Evolutionary conservation across 2,329 filamentous ascomycete species (phyloP), one percentile per base, ranked within the genome.

Genomic region (Aspergillus fischeri): DNA sequence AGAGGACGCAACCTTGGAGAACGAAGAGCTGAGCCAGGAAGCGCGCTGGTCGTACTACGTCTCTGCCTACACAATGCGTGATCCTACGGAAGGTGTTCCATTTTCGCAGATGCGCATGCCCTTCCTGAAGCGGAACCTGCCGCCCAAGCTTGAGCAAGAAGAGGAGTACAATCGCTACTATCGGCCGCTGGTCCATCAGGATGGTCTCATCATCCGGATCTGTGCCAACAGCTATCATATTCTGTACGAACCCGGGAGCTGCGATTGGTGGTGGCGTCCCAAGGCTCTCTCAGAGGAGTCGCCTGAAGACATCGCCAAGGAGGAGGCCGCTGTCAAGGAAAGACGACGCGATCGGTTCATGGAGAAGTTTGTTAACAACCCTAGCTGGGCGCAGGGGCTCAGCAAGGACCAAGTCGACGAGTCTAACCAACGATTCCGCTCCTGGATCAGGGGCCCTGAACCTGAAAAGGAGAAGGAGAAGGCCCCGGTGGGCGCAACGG

Each of bases 31-130:
- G 25, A 82, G 80, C 53, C 75, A 79, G 3, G 81, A 86, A 62
- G 81, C 82, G 60, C 79, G 86, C 42, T 99, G 94, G 94, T 90
- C 93, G 66, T 96, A 95, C 77, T 99, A 99, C 72, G 91, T 96
- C 56, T 92, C 93, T 20, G 92, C 92, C 0, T 97, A 90, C 74
- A 90, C 91, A 64, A 90, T 91, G 61, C 84, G 92, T 25, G 91
- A 96, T 68, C 90, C 91, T 1, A 99, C 94, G 0, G 90, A 94
- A 74, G 90, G 90, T 14, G 82, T 94, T 2, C 78, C 82, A 6
- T 80, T 86, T 51, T 81, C 82, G 5, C 84, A 83, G 50, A 81
- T 91, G 67, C 84, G 83, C 60, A 88, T 86, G 75, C 82, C 86
- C 4, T 85, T 92, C 57, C 80, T 93, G 17, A 83, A 85, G 52